A percentile compares a stretch with the other conserved stretches of the same genome.
These are phyloP conservation scores for Trypanosoma mega DNA, from an alignment of 208 protist species.

Conservation along the genomic window DNA sequence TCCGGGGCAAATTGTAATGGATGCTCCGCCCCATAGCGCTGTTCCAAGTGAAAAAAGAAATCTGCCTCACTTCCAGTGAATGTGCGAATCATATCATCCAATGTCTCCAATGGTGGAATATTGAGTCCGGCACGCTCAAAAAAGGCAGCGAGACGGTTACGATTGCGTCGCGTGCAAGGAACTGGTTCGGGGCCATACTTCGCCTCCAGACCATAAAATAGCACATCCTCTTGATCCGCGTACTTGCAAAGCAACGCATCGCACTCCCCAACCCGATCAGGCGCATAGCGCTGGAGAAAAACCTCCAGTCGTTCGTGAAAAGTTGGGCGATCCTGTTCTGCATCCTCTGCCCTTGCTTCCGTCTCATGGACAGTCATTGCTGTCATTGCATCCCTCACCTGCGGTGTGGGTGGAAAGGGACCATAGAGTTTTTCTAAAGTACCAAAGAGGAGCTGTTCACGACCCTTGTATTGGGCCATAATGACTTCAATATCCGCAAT, in stretches of 20 bases:
- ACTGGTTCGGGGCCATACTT: conserved; percentile 29
- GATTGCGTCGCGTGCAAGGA: not conserved
- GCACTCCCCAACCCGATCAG: not conserved
- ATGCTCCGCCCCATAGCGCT: conserved; percentile 16
- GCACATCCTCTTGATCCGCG: conserved; percentile 6
- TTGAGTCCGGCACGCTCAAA: conserved; percentile 12
- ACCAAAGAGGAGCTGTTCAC: conserved; percentile 54
- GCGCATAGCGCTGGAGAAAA: conserved; percentile 11
- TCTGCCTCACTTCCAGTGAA: conserved; percentile 16
- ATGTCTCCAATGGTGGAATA: not conserved
- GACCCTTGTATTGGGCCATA: conserved; percentile 45
- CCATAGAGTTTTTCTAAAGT: conserved; percentile 56
- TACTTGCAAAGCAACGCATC: conserved; percentile 17
- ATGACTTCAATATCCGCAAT: conserved; percentile 50
- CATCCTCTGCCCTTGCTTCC: not conserved
- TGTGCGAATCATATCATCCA: conserved; percentile 14
- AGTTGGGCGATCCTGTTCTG: not conserved
- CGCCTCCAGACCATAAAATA: conserved; percentile 18
- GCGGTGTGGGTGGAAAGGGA: conserved; percentile 49
- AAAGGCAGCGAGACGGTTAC: conserved; percentile 13
- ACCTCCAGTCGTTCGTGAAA: conserved; percentile 8
- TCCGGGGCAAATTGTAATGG: conserved; percentile 6
- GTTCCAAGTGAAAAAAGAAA: conserved; percentile 14
- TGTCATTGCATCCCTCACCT: too few relatives aligned
- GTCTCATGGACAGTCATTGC: too few relatives aligned